phyloP scores from a whole-genome alignment of 768 basidiomycete genomes.

The Russula lepida region DNA sequence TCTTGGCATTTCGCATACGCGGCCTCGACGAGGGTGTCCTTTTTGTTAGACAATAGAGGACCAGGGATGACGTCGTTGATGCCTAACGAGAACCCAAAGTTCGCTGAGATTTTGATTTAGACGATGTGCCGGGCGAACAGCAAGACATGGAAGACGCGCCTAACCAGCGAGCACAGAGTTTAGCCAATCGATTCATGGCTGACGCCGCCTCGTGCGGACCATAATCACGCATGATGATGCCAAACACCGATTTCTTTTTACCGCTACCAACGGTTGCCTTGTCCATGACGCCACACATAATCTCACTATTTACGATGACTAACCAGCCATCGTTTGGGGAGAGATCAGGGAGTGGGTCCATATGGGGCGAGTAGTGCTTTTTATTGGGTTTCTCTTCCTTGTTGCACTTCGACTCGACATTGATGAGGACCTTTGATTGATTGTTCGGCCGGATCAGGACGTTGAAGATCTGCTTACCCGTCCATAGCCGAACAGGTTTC shows the following conservation, averaged over 20 bases:
- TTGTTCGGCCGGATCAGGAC: conserved; percentile 93
- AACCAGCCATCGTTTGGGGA: conserved; percentile 97
- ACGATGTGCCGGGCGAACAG: neutral
- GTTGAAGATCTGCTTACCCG: conserved; percentile 98
- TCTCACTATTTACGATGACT: conserved; percentile 93
- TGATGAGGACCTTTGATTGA: conserved; percentile 73
- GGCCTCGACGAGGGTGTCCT: conserved; percentile 76
- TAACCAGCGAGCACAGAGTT: conserved; percentile 89
- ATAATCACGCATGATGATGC: conserved; percentile 95
- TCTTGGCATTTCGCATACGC: conserved; percentile 85
- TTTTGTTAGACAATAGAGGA: conserved; percentile 65
- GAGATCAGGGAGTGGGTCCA: conserved; percentile 68
- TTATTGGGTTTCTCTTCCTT: conserved; percentile 72
- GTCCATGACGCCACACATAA: conserved; percentile 99
- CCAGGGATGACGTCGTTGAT: conserved; percentile 99
- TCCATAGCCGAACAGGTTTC: conserved; percentile 93
- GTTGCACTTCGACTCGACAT: conserved; percentile 93
- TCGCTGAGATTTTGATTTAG: conserved; percentile 48
- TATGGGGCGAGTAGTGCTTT: conserved; percentile 49
- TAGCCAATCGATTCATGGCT: conserved; percentile 94
- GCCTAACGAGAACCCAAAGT: conserved; percentile 94
- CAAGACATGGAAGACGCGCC: conserved; percentile 37
- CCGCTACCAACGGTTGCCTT: conserved; percentile 96
- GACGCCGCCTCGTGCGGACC: conserved; percentile 89
- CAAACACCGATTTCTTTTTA: conserved; percentile 99